phyloP scores from a whole-genome alignment of 305 asterid genomes.

The Rubia peregrina region DNA sequence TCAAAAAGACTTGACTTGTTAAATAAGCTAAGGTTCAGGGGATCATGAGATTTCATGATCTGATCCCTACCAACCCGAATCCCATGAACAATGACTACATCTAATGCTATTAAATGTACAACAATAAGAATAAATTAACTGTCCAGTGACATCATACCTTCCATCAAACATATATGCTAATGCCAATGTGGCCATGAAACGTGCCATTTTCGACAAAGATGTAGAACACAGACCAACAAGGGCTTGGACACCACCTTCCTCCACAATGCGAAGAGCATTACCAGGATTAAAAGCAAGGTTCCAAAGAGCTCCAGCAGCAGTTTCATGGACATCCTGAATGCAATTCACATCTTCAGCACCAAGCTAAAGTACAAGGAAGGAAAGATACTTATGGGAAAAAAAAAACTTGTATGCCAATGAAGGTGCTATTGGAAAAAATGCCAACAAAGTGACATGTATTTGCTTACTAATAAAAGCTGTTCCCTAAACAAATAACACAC shows the following conservation, averaged over 20 bases:
- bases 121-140: not conserved
- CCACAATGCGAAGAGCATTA: slow-evolving; percentile 90
- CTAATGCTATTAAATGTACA: not conserved
- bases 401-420: not conserved
- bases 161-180: slow-evolving; percentile 86
- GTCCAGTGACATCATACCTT: slow-evolving; percentile 40
- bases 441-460: not conserved
- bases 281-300: slow-evolving; percentile 93
- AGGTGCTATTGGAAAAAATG: not conserved
- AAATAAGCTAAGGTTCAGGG: not conserved
- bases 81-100: not conserved
- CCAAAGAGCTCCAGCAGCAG: slow-evolving; percentile 99
- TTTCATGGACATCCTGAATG: slow-evolving; percentile 89
- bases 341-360: slow-evolving; percentile 10
- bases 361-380: slow-evolving; percentile 1
- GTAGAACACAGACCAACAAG: slow-evolving; percentile 72
- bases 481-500: not conserved
- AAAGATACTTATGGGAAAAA: not conserved
- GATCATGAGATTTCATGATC: not conserved
- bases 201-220: slow-evolving; percentile 86
- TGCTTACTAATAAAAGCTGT: not conserved
- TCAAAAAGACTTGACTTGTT: not conserved
- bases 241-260: slow-evolving; percentile 89
- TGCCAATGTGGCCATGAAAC: slow-evolving; percentile 92
- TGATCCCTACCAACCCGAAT: not conserved